These are phyloP conservation scores for Sporothrix variecibatus DNA, from an alignment of 2,329 filamentous ascomycete species.

Conservation along the genomic window DNA sequence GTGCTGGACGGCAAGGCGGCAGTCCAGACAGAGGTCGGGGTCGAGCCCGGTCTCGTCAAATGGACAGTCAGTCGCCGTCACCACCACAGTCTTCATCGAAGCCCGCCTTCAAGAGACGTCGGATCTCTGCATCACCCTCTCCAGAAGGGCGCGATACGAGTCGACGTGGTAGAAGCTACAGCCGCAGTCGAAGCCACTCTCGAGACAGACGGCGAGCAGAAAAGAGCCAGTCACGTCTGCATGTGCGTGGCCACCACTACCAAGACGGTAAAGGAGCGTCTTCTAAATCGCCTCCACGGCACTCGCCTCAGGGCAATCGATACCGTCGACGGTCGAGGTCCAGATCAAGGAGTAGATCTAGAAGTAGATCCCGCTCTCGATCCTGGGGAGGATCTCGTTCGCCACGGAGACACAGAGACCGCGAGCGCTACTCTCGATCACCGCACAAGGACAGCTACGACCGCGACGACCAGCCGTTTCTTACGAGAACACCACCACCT, in stretches of 20 bases:
- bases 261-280: not conserved
- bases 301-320: not conserved
- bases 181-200: not conserved
- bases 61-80: not conserved
- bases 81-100: not conserved
- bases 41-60: not conserved
- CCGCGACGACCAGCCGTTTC: not conserved
- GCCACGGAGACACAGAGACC: not conserved
- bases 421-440: not conserved
- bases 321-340: conserved; percentile 10
- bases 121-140: not conserved
- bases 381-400: not conserved
- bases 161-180: not conserved
- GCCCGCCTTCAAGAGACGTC: conserved; percentile 3
- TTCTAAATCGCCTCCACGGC: not conserved
- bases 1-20: not conserved
- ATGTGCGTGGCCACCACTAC: not conserved
- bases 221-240: not conserved
- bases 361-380: not conserved
- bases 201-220: not conserved
- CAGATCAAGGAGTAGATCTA: not conserved
- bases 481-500: not conserved
- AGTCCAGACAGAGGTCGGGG: not conserved
- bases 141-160: not conserved
- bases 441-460: not conserved